Evolutionary conservation across 805 yeast species (phyloP), one percentile per base, ranked within the genome.

Genomic region (Isabelozyma gotoi): DNA sequence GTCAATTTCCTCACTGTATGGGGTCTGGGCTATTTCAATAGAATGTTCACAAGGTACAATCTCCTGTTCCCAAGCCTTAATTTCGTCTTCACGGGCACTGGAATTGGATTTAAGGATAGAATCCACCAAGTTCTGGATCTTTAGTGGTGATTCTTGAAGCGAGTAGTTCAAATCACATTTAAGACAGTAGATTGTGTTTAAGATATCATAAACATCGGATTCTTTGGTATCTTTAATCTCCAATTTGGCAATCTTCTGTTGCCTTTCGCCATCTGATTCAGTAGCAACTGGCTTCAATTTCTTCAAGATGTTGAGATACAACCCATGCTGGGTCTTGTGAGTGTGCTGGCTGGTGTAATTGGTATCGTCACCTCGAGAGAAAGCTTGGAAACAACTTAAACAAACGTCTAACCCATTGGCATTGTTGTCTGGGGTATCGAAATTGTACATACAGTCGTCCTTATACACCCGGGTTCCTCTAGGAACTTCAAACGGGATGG

Each of bases 51-150:
- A 94, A 0, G 96, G 81, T 11, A 74, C 59, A 16, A 92, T 80
- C 51, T 91, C 96, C 51, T 87, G 86, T 59, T 89, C 92, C 99
- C 99, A 94, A 1, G 96, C 83, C 54, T 84, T 81, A 43, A 90
- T 79, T 57, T 90, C 95, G 52, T 88, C 79, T 33, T 76, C 72
- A 41, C 72, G 73, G 16, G 77, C 71, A 3, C 80, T 73, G 0
- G 94, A 85, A 21, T 80, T 78, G 1, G 91, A 74, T 5, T 57
- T 61, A 39, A 84, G 51, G 3, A 88, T 73, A 2, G 64, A 69
- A 1, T 72, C 66, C 0, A 79, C 77, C 38, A 71, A 51, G 7
- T 33, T 12, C 37, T 56, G 56, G 21, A 66, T 57, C 5, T 46
- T 36, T 1, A 42, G 50, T 0, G 70, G 57, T 2, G 60, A 38